Evolutionary conservation across 108 stramenopile genomes (phyloP), one percentile per base, ranked within the genome.

Genomic region (Chaetoceros tenuissimus): DNA sequence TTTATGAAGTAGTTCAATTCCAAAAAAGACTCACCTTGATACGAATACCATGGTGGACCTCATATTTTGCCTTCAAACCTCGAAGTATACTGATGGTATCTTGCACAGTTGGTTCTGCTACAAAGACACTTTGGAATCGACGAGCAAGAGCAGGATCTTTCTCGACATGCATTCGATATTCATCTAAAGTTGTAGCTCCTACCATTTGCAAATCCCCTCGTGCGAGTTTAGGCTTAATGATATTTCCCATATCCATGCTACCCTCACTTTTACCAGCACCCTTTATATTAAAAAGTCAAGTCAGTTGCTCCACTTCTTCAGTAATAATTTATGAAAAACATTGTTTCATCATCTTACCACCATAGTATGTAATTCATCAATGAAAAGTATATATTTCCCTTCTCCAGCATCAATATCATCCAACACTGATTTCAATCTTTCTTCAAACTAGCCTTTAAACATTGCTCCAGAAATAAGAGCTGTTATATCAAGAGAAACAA

Each of bases 281-380:
- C 20, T 82, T 74, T 10, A 85, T 78, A 16, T 17, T 16, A 10
- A 16, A 44, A 44, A 50, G 25, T 1, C 19, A 51, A 18, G 18
- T 27, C n/a, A n/a, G n/a, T n/a, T n/a, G n/a, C n/a, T 30, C 16
- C 29, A 56, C 1, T 17, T 1, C 26, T 2, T 2, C 28, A 8
- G 26, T 3, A 56, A 1, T 31, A 1, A 30, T 1, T 57, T 20
- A 45, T 0, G 19, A 25, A 77, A 75, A 49, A 74, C 53, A 34
- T 57, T 34, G 13, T 72, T 71, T 49, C 65, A 59, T 5, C 51
- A 48, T 20, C 23, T 23, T 3, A 24, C 90, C 10, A 96, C 84
- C 22, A 98, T 94, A 28, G 89, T 90, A 74, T 98, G 97, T 1
- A 98, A 66, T 63, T 98, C 97, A 71, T 98, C 97, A 13, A 98